Percentiles rank a stretch among this genome's conserved stretches.
phyloP scores from a whole-genome alignment of 192 early-diverging fungal genomes.

The Coemansia sp. region DNA sequence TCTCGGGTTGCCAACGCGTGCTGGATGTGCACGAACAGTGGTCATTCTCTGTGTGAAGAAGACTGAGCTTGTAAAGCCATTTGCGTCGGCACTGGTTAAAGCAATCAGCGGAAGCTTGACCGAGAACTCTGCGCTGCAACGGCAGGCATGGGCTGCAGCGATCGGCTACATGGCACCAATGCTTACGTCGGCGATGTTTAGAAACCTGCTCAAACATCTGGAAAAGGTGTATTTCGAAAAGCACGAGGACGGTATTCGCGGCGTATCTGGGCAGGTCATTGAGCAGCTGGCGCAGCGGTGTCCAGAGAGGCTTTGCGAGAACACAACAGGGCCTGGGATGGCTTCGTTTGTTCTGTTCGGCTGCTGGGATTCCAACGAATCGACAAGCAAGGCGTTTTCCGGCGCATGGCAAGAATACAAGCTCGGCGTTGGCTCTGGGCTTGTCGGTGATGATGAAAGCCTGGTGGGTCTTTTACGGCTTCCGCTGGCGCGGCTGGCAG shows the following conservation, averaged over 20 bases:
- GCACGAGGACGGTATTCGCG: constrained; percentile 70
- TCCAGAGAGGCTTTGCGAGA: constrained; percentile 30
- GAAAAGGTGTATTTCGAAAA: constrained; percentile 74
- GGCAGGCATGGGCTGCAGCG: constrained; percentile 83
- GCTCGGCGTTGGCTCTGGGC: constrained; percentile 21
- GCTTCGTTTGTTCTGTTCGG: constrained; percentile 35
- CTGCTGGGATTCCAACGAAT: constrained; percentile 21
- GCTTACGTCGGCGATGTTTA: constrained; percentile 58
- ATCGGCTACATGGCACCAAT: constrained; percentile 77
- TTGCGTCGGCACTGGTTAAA: constrained; percentile 74
- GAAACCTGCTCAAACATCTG: constrained; percentile 70
- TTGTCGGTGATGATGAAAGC: constrained; percentile 6
- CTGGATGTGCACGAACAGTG: constrained; percentile 85
- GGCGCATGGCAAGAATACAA: constrained; percentile 43
- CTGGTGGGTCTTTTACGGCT: constrained; percentile 23
- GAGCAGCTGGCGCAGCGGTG: constrained; percentile 37
- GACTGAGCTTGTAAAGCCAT: constrained; percentile 62
- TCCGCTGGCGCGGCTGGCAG: constrained; percentile 20
- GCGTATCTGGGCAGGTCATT: constrained; percentile 53
- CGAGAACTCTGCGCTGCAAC: constrained; percentile 76
- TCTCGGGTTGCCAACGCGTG: constrained; percentile 87
- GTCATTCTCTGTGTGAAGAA: constrained; percentile 74
- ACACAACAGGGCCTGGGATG: constrained; percentile 14
- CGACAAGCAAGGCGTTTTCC: constrained; percentile 21
- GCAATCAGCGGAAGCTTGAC: constrained; percentile 72